A percentile compares a stretch with the other conserved stretches of the same genome.
phyloP scores from a whole-genome alignment of 305 asterid genomes.

The Ajuga reptans region DNA sequence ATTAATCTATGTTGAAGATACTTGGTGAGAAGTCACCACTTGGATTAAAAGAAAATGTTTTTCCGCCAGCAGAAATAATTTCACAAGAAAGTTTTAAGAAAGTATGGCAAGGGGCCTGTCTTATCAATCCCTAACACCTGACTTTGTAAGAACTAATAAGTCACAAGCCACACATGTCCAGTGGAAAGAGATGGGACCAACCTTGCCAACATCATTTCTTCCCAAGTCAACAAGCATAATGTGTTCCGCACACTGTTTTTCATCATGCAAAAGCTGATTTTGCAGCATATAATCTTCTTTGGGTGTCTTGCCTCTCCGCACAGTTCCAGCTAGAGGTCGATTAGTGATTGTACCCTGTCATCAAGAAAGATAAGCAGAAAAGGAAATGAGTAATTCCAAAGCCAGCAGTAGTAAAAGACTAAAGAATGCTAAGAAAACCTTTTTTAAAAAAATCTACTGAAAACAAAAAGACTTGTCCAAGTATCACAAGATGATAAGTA shows the following conservation, averaged over 20 bases:
- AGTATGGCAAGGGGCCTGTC: background rate
- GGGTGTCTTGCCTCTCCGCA: constrained; percentile 82
- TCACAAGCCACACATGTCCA: background rate
- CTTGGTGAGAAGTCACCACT: background rate
- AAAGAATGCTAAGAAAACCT: background rate
- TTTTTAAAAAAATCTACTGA: background rate
- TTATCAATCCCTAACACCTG: background rate
- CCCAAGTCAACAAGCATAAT: constrained; percentile 98
- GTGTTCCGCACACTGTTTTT: constrained; percentile 95
- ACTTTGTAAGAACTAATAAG: background rate
- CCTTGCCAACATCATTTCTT: constrained; percentile 98
- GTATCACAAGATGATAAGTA: background rate
- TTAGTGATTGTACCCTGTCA: constrained; percentile 66
- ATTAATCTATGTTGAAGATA: background rate
- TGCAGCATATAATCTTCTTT: constrained; percentile 86
- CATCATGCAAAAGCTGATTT: constrained; percentile 73
- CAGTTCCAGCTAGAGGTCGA: constrained; percentile 92
- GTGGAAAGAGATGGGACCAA: constrained; percentile 21
- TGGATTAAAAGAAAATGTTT: background rate
- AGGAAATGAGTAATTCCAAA: background rate
- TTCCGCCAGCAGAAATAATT: background rate
- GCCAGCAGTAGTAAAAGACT: constrained; percentile 1
- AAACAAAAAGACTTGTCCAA: background rate
- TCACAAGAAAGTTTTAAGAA: background rate
- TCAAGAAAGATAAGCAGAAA: constrained; percentile 10